These are phyloP conservation scores for Chytridiales sp. DNA, from an alignment of 371 early-diverging fungal species.

Conservation along the genomic window DNA sequence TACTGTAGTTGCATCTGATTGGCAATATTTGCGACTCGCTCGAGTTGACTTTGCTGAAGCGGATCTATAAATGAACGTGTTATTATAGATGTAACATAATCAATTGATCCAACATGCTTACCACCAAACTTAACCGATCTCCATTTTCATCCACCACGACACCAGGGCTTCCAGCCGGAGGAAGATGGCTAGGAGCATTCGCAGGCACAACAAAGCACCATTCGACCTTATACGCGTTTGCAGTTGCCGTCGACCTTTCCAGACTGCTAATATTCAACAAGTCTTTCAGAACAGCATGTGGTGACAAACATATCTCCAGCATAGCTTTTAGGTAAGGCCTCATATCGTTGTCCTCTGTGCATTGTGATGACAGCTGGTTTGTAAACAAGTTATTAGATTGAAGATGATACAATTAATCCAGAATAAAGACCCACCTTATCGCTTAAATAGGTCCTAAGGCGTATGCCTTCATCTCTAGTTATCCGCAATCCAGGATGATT, in stretches of 20 bases:
- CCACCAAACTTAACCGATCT: conserved; percentile 24
- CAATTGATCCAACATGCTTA: conserved; percentile 6
- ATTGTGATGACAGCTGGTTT: background rate
- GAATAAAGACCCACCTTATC: too few relatives aligned
- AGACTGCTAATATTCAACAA: conserved; percentile 14
- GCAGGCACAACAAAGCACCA: conserved; percentile 31
- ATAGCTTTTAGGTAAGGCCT: conserved; percentile 18
- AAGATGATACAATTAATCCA: too few relatives aligned
- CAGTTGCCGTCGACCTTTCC: conserved; percentile 7
- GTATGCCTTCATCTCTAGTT: too few relatives aligned
- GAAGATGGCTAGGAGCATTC: conserved; percentile 23
- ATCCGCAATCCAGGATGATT: too few relatives aligned
- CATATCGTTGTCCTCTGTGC: conserved; percentile 12
- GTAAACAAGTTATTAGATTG: background rate
- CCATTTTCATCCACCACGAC: conserved; percentile 16
- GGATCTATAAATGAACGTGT: background rate
- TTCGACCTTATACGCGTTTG: conserved; percentile 3
- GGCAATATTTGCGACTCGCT: conserved; percentile 14
- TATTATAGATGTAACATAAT: background rate
- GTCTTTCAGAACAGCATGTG: conserved; percentile 14
- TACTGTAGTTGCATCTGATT: conserved; percentile 30
- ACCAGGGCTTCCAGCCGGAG: conserved; percentile 13
- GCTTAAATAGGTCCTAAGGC: too few relatives aligned
- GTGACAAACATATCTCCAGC: conserved; percentile 17
- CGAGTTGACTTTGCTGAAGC: conserved; percentile 2